Percentiles rank a stretch among this genome's conserved stretches.
phyloP scores from a whole-genome alignment of 192 early-diverging fungal genomes.

The Backusella circina region DNA sequence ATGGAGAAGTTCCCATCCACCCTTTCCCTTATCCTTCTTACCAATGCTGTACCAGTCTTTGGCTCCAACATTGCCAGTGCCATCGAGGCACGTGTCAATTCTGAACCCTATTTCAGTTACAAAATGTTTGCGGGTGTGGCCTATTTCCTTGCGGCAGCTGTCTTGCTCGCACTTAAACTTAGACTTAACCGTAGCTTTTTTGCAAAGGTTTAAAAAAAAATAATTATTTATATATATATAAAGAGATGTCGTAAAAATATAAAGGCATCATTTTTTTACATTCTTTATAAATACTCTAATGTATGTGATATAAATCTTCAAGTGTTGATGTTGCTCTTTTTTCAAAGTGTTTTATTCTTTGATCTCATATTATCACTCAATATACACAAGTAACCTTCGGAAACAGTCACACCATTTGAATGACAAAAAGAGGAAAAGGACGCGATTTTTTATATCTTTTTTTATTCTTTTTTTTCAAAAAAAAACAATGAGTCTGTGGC shows the following conservation, averaged over 20 bases:
- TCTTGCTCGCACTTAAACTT: conserved; percentile 20
- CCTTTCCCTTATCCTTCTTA: conserved; percentile 17
- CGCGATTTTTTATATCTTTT: background rate
- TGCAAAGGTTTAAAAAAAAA: conserved; percentile 13
- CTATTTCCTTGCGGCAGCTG: background rate
- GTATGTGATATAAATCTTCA: no score
- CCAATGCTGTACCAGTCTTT: conserved; percentile 24
- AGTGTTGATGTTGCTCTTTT: no score
- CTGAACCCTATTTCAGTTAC: conserved; percentile 31
- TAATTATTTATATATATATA: background rate
- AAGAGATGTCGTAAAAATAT: background rate
- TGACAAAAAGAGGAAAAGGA: background rate
- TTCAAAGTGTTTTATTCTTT: no score
- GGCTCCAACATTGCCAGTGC: conserved; percentile 36
- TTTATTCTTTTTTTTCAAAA: background rate
- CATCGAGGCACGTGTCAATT: conserved; percentile 22
- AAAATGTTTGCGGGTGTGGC: conserved; percentile 38
- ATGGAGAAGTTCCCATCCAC: conserved; percentile 21
- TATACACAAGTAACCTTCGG: no score
- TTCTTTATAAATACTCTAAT: no score
- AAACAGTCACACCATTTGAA: background rate
- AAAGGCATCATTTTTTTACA: background rate
- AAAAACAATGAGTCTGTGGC: conserved; percentile 73
- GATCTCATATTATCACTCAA: no score
- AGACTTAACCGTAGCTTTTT: conserved; percentile 10